Percentiles rank a stretch among this genome's conserved stretches.
phyloP scores from a whole-genome alignment of 1,284 basidiomycete genomes.

The Sporisorium graminicola region DNA sequence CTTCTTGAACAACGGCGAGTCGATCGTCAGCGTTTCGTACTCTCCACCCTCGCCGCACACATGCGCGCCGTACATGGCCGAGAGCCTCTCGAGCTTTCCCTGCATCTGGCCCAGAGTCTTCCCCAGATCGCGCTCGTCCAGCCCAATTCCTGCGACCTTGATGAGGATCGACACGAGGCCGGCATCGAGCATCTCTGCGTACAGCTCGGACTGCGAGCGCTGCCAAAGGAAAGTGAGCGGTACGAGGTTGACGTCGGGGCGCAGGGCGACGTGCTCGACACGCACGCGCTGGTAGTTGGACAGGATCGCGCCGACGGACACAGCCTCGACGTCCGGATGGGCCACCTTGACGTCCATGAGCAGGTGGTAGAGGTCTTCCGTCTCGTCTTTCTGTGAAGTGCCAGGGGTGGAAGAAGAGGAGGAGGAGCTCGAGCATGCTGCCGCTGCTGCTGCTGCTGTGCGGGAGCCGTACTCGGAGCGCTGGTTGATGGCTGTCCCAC shows the following conservation, averaged over 20 bases:
- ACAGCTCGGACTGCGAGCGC: constrained; percentile 83
- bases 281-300: constrained; percentile 97
- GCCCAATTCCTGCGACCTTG: constrained; percentile 95
- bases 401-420: constrained; percentile 5
- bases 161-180: constrained; percentile 88
- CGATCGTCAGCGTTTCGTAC: constrained; percentile 93
- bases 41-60: constrained; percentile 98
- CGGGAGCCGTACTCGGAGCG: constrained; percentile 84
- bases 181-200: constrained; percentile 85
- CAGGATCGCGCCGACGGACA: constrained; percentile 95
- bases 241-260: constrained; percentile 78
- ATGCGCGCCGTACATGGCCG: constrained; percentile 87
- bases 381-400: constrained; percentile 78
- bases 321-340: constrained; percentile 88
- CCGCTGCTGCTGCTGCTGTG: too few relatives aligned
- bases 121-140: constrained; percentile 82
- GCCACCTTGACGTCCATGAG: constrained; percentile 76
- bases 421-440: too few relatives aligned
- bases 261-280: constrained; percentile 87
- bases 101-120: constrained; percentile 82
- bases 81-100: constrained; percentile 79
- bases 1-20: constrained; percentile 88
- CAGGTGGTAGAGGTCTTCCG: constrained; percentile 90
- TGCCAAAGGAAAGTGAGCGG: constrained; percentile 95
- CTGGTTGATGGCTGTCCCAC: constrained; percentile 83